phyloP scores from a whole-genome alignment of 805 yeast species.

The Spathaspora passalidarum region DNA sequence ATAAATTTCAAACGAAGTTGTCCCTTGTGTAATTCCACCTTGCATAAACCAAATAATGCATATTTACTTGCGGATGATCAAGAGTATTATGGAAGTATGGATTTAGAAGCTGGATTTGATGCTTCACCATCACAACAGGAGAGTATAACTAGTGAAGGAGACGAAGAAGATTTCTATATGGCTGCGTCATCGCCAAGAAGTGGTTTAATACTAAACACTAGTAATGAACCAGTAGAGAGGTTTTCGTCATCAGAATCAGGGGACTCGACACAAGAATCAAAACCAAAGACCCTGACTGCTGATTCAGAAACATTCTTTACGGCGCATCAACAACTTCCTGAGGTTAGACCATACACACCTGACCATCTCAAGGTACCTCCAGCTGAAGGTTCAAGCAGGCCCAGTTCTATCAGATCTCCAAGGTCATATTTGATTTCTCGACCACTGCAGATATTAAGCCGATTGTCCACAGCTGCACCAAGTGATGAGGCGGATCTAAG shows the following conservation, averaged over 20 bases:
- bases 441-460: slow-evolving; percentile 26
- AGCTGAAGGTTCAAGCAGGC: background rate
- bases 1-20: slow-evolving; percentile 51
- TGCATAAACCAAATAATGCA: slow-evolving; percentile 9
- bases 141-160: slow-evolving; percentile 4
- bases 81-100: slow-evolving; percentile 21
- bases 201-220: background rate
- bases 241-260: background rate
- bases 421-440: slow-evolving; percentile 12
- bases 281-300: background rate
- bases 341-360: background rate
- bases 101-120: slow-evolving; percentile 14
- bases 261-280: background rate
- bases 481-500: slow-evolving; percentile 7
- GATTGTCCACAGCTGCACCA: slow-evolving; percentile 4
- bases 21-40: slow-evolving; percentile 51
- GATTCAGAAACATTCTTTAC: background rate
- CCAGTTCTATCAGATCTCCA: slow-evolving; percentile 3
- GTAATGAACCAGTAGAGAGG: background rate
- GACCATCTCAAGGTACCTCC: background rate
- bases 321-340: background rate
- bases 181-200: background rate
- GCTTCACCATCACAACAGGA: slow-evolving; percentile 5
- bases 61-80: slow-evolving; percentile 17
- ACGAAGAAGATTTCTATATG: background rate